A percentile compares a stretch with the other conserved stretches of the same genome.
Evolutionary conservation across 1,284 basidiomycete genomes (phyloP).

Genomic region (Earliella scabrosa): DNA sequence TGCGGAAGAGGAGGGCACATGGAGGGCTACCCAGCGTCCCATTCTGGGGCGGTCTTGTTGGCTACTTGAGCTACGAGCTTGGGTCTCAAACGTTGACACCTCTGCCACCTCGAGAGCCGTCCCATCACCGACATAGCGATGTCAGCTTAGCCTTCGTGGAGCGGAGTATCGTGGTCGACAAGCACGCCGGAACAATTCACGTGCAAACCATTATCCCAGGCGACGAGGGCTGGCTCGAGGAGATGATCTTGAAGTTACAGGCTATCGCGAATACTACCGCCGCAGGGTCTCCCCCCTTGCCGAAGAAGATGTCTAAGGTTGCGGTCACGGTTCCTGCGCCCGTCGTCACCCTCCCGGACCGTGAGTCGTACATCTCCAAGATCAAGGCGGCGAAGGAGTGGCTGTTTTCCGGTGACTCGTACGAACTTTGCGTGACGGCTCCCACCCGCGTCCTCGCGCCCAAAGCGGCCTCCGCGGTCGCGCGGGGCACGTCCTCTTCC

Average conservation of each 20-base stretch:
- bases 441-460: slow-evolving; percentile 59
- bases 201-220: slow-evolving; percentile 65
- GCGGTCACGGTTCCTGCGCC: slow-evolving; percentile 27
- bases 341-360: slow-evolving; percentile 55
- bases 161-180: slow-evolving; percentile 74
- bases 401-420: slow-evolving; percentile 89
- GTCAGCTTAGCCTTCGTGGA: slow-evolving; percentile 77
- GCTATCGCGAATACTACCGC: not conserved
- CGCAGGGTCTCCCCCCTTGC: not conserved
- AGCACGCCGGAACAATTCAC: slow-evolving; percentile 48
- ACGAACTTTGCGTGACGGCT: slow-evolving; percentile 94
- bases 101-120: slow-evolving; percentile 37
- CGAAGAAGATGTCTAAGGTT: slow-evolving; percentile 4
- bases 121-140: slow-evolving; percentile 55
- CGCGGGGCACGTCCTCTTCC: slow-evolving; percentile 51
- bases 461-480: slow-evolving; percentile 33
- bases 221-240: slow-evolving; percentile 63
- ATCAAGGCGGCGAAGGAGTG: slow-evolving; percentile 79
- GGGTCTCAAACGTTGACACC: slow-evolving; percentile 57
- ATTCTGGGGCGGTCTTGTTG: slow-evolving; percentile 81
- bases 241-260: slow-evolving; percentile 38
- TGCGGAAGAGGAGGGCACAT: slow-evolving; percentile 50
- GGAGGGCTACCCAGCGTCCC: slow-evolving; percentile 58
- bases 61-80: slow-evolving; percentile 76
- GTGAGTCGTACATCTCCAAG: slow-evolving; percentile 67